A percentile compares a stretch with the other conserved stretches of the same genome.
phyloP scores from a whole-genome alignment of 257 asterid species.

The Fraxinus excelsior region DNA sequence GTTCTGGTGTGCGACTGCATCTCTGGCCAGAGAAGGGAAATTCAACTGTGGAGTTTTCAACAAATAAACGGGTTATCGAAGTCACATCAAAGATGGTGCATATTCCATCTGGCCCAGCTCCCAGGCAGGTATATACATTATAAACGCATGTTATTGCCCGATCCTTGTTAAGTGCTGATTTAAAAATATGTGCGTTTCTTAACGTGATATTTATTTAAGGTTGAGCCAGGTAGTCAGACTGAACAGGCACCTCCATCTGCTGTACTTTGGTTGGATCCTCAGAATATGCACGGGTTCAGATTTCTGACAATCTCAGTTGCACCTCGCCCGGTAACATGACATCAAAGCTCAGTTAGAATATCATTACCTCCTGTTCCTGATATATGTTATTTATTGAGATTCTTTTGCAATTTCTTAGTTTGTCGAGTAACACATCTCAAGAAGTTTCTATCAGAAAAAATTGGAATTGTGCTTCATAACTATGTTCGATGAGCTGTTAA shows the following conservation, averaged over 20 bases:
- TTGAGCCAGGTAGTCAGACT: constrained; percentile 98
- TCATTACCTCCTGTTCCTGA: constrained; percentile 6
- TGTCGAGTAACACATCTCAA: constrained; percentile 1
- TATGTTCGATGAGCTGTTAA: background rate
- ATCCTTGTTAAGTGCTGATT: constrained; percentile 9
- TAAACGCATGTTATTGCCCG: constrained; percentile 20
- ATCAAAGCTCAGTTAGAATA: constrained; percentile 8
- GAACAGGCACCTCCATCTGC: constrained; percentile 99
- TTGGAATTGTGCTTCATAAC: background rate
- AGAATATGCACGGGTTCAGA: constrained; percentile 79
- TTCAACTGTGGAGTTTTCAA: constrained; percentile 45
- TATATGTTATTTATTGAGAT: constrained; percentile 14
- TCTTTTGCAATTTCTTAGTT: background rate
- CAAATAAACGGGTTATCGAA: constrained; percentile 55
- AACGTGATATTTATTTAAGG: constrained; percentile 49
- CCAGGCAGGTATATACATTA: constrained; percentile 79
- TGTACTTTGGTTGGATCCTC: constrained; percentile 86
- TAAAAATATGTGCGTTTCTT: constrained; percentile 8
- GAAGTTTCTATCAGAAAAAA: constrained; percentile 2
- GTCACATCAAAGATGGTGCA: constrained; percentile 89
- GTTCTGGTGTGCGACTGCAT: constrained; percentile 92
- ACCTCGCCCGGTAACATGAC: constrained; percentile 75
- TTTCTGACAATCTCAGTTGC: constrained; percentile 96
- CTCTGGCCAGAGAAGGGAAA: constrained; percentile 85
- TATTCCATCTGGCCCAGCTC: constrained; percentile 98